phyloP scores from a whole-genome alignment of 75 land plant genomes.

The Azolla pinnata region DNA sequence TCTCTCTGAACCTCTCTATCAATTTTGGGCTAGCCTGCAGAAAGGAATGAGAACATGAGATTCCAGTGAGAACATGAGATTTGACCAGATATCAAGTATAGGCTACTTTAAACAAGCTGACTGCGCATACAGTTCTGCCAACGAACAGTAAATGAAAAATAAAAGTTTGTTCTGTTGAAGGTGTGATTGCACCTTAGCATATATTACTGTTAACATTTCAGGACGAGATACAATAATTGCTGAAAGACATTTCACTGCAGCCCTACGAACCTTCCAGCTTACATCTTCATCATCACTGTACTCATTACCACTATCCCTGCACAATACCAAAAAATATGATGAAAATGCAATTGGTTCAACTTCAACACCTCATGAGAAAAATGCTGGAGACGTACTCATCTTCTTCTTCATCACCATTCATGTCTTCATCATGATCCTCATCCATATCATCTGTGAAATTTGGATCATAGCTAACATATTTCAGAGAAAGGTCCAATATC shows the following conservation, averaged over 20 bases:
- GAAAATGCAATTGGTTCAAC: neutral
- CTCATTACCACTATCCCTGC: conserved; percentile 93
- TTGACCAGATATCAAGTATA: no score
- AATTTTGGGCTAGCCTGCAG: conserved; percentile 98
- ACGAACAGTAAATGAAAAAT: no score
- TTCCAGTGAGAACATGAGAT: no score
- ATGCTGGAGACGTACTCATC: conserved; percentile 63
- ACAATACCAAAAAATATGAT: conserved; percentile 4
- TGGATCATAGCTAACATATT: conserved; percentile 91
- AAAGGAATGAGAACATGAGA: no score
- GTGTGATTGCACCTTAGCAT: conserved; percentile 79
- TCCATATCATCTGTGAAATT: conserved; percentile 98
- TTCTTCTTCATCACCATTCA: conserved; percentile 80
- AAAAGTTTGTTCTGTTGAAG: no score
- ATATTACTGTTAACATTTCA: conserved; percentile 72
- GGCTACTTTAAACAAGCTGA: no score
- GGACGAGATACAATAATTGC: conserved; percentile 93
- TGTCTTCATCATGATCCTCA: conserved; percentile 85
- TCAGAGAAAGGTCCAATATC: conserved; percentile 69
- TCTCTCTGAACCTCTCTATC: conserved; percentile 92
- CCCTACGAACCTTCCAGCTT: conserved; percentile 99
- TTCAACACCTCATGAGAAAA: neutral
- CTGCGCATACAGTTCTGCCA: no score
- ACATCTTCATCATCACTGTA: conserved; percentile 98
- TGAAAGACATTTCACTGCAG: conserved; percentile 90